These are phyloP conservation scores for Mycena filopes DNA, from an alignment of 768 basidiomycete species.

Conservation along the genomic window DNA sequence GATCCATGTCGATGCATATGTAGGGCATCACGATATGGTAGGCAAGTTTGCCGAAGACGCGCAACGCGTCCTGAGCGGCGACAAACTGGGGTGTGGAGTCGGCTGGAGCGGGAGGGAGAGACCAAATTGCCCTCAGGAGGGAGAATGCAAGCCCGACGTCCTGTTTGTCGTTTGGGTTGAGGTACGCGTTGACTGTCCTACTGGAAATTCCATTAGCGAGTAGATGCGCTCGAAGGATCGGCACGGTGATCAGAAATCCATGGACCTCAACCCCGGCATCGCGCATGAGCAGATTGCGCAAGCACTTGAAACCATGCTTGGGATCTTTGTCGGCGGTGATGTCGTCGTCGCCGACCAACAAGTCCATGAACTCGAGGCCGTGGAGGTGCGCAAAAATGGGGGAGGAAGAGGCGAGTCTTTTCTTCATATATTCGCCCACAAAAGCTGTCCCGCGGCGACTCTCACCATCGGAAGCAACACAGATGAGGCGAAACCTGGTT, in stretches of 20 bases:
- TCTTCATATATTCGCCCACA: too few relatives aligned
- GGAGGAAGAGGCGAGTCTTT: neutral
- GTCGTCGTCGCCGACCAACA: constrained; percentile 6
- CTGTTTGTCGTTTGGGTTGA: constrained; percentile 45
- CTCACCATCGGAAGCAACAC: neutral
- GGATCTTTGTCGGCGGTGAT: neutral
- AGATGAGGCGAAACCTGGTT: neutral
- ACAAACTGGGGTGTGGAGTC: constrained; percentile 32
- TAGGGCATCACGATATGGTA: constrained; percentile 42
- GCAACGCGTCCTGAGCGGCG: constrained; percentile 34
- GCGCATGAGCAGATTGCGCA: constrained; percentile 1
- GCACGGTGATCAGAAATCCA: neutral
- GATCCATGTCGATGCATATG: constrained; percentile 39
- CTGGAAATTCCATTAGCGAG: neutral
- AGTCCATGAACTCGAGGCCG: constrained; percentile 6
- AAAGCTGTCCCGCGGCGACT: too few relatives aligned
- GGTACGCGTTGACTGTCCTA: constrained; percentile 21
- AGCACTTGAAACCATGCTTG: constrained; percentile 11
- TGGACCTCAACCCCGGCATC: neutral
- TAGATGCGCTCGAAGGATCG: neutral
- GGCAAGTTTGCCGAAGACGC: constrained; percentile 34
- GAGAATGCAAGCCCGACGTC: constrained; percentile 43
- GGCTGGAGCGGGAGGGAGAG: constrained; percentile 30
- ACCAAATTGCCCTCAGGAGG: constrained; percentile 40
- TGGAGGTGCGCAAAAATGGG: neutral